These are phyloP conservation scores for Truncatella angustata DNA, from an alignment of 2,329 filamentous ascomycete genomes.

Conservation along the genomic window DNA sequence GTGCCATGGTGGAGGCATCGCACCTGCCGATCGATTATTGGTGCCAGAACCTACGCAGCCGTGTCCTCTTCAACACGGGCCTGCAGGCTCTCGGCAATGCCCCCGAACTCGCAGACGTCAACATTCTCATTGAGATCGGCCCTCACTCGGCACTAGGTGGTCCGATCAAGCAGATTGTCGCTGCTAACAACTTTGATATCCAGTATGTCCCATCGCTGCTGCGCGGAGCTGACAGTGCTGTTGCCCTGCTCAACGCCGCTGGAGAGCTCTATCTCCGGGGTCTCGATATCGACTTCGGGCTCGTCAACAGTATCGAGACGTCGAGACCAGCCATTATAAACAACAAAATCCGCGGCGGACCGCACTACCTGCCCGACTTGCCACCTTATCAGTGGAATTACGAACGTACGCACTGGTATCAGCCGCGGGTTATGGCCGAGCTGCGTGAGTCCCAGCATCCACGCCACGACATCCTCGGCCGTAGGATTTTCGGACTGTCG, in stretches of 20 bases:
- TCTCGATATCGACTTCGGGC: constrained; percentile 19
- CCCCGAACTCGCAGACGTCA: constrained; percentile 21
- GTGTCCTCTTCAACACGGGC: constrained; percentile 28
- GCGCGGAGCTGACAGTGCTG: constrained; percentile 17
- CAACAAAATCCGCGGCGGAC: not conserved
- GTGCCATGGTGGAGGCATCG: constrained; percentile 6
- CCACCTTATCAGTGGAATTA: constrained; percentile 30
- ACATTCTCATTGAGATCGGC: constrained; percentile 24
- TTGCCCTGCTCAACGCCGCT: constrained; percentile 17
- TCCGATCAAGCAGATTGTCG: constrained; percentile 33
- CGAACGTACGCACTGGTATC: constrained; percentile 17
- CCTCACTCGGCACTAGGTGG: constrained; percentile 29
- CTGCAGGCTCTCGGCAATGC: constrained; percentile 33
- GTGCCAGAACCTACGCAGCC: constrained; percentile 21
- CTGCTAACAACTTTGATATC: constrained; percentile 10
- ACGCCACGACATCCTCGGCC: constrained; percentile 25
- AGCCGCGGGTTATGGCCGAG: constrained; percentile 22
- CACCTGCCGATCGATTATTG: constrained; percentile 18
- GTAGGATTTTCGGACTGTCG: not conserved
- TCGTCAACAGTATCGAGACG: constrained; percentile 12
- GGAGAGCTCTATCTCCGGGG: constrained; percentile 22
- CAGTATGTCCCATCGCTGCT: constrained; percentile 18
- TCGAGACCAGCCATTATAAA: not conserved
- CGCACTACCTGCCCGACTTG: constrained; percentile 22
- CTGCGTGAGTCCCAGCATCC: constrained; percentile 16